Base-by-base conservation (phyloP, 2,329 filamentous ascomycete genomes). In the Pseudogymnoascus pannorum region DNA sequence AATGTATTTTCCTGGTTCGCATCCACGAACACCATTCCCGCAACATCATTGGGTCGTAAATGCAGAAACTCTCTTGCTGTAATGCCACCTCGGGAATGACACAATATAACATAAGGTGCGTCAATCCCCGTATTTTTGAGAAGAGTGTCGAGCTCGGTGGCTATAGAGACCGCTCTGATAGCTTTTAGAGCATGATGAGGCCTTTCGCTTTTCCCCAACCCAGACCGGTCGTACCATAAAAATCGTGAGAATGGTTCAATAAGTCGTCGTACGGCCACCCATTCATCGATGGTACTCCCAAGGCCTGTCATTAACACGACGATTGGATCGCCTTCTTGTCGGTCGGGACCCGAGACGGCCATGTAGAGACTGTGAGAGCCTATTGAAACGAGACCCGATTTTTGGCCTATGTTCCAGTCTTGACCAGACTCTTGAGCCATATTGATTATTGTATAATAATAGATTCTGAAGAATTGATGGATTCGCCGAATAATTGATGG, bases 171-270 rank as follows among this genome's bases (percentile, higher is more conserved):
- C n/a, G 63, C 60, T 7, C 22, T 65, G 24, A 62, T 62, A 11
- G 44, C 54, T 11, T 63, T 58, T 22, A 48, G 60, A 20, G 40
- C 7, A n/a, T 44, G 22, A 5, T 40, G 36, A 2, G 61, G 57
- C 24, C 20, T 16, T 24, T 64, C 64, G 60, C 69, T 70, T 14
- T 61, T 64, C 8, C 65, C 68, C 33, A 67, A 62, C 3, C 68
- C 69, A 16, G 67, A 63, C 16, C 68, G 67, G 61, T 70, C 68
- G 24, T 71, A 71, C 33, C 63, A 60, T 4, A 69, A 40, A 22
- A 62, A 65, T 14, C 68, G 64, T 57, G 63, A 64, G 60, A 69
- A 66, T 9, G 62, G 65, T 26, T 63, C 18, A 14, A 66, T 57
- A 29, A 66, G 61, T 12, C 65, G 66, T 57, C 64, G 60, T 9